Conservation (phyloP, 192 early-diverging fungal species). For the Thoreauomyces humboldtii region DNA sequence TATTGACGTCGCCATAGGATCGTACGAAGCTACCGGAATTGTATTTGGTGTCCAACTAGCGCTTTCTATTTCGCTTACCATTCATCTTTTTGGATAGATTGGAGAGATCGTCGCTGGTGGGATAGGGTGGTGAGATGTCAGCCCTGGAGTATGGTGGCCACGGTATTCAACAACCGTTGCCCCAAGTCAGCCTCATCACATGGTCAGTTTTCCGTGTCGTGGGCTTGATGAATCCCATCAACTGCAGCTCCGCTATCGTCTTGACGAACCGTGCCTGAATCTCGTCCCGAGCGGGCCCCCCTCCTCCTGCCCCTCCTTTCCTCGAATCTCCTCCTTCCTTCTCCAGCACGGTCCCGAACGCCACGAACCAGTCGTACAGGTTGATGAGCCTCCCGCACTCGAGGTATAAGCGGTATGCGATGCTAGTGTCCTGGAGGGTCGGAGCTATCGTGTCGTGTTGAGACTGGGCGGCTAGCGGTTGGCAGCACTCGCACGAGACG, state of each 20-base stretch:
- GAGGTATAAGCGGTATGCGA: slow-evolving; percentile 85
- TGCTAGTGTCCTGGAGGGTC: slow-evolving; percentile 79
- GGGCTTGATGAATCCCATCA: slow-evolving; percentile 84
- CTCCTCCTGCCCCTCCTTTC: background rate
- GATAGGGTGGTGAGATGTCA: too few relatives aligned
- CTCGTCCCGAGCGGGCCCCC: slow-evolving; percentile 22
- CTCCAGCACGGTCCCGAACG: slow-evolving; percentile 79
- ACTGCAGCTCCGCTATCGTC: slow-evolving; percentile 81
- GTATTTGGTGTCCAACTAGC: too few relatives aligned
- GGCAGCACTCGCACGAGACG: slow-evolving; percentile 81
- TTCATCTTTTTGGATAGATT: too few relatives aligned
- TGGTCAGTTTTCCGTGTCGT: slow-evolving; percentile 93
- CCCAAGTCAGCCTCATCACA: slow-evolving; percentile 77
- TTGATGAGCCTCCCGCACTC: slow-evolving; percentile 95
- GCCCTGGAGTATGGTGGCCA: too few relatives aligned
- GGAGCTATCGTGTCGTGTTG: slow-evolving; percentile 48
- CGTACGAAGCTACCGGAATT: too few relatives aligned
- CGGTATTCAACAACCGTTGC: slow-evolving; percentile 9
- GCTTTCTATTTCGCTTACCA: too few relatives aligned
- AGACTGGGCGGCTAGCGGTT: slow-evolving; percentile 3
- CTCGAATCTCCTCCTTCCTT: slow-evolving; percentile 39
- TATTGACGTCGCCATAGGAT: too few relatives aligned
- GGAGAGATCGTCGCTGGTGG: too few relatives aligned
- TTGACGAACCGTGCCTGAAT: slow-evolving; percentile 79
- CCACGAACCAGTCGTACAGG: slow-evolving; percentile 85